phyloP scores from a whole-genome alignment of 2,329 filamentous ascomycete species.

The Byssoonygena ceratinophila region DNA sequence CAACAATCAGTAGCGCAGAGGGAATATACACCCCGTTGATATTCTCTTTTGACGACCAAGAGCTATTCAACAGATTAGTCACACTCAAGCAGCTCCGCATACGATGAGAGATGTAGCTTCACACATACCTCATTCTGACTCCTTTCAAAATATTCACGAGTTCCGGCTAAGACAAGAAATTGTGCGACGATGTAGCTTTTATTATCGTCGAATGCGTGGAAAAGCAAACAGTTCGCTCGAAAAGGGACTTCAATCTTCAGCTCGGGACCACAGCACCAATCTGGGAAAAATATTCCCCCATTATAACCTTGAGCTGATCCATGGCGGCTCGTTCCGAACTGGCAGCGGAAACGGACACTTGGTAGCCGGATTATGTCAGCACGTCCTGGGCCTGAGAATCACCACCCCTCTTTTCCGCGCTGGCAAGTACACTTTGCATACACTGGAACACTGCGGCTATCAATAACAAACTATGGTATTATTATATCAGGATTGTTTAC shows the following conservation, averaged over 20 bases:
- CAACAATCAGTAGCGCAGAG: slow-evolving; percentile 64
- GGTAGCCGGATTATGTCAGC: not conserved
- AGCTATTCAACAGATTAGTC: slow-evolving; percentile 13
- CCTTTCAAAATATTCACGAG: not conserved
- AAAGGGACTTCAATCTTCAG: not conserved
- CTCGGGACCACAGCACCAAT: slow-evolving; percentile 5
- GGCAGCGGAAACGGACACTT: not conserved
- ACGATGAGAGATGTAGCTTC: not conserved
- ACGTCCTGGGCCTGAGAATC: not conserved
- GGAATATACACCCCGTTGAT: slow-evolving; percentile 76
- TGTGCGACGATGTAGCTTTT: not conserved
- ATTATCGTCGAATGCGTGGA: not conserved
- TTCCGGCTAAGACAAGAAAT: not conserved
- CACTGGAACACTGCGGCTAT: too few species aligned
- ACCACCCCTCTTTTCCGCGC: too few species aligned
- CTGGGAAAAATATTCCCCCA: slow-evolving; percentile 6
- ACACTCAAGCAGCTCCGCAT: not conserved
- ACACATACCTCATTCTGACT: slow-evolving; percentile 4
- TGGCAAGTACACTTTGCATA: too few species aligned
- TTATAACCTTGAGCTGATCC: slow-evolving; percentile 3
- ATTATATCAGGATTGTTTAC: too few species aligned
- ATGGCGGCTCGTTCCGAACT: not conserved
- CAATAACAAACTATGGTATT: too few species aligned
- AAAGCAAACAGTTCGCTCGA: not conserved
- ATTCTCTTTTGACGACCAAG: slow-evolving; percentile 41